Evolutionary conservation across 768 basidiomycete species (phyloP).

Genomic region (Clathrus columnatus): DNA sequence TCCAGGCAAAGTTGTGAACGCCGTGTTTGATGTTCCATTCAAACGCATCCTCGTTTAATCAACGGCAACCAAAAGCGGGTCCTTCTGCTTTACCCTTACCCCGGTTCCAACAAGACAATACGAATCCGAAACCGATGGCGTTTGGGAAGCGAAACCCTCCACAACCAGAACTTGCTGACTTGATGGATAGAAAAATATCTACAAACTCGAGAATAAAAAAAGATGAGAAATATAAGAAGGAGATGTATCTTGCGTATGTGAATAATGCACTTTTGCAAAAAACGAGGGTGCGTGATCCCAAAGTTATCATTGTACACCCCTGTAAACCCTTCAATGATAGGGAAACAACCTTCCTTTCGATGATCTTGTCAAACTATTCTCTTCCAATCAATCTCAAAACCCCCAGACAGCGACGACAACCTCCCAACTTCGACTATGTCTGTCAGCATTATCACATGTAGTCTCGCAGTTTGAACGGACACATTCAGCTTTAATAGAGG

Average conservation of each 20-base stretch:
- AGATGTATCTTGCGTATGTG: constrained; percentile 79
- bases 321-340: constrained; percentile 30
- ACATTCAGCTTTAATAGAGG: constrained; percentile 75
- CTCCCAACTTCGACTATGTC: constrained; percentile 65
- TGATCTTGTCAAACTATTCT: constrained; percentile 82
- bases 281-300: constrained; percentile 41
- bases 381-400: constrained; percentile 36
- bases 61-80: constrained; percentile 59
- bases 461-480: constrained; percentile 81
- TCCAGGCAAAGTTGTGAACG: background rate
- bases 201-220: constrained; percentile 74
- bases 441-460: constrained; percentile 82
- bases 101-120: constrained; percentile 11
- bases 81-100: constrained; percentile 26
- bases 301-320: constrained; percentile 9
- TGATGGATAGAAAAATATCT: constrained; percentile 47
- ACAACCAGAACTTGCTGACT: background rate
- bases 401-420: constrained; percentile 23
- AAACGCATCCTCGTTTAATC: constrained; percentile 56
- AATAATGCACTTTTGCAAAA: constrained; percentile 75
- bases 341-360: constrained; percentile 72
- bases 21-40: constrained; percentile 5
- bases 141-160: background rate
- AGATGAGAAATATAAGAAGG: constrained; percentile 66
- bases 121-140: background rate